Evolutionary conservation across 176 grass and related monocot species (phyloP).

Genomic region (Alloteropsis semialata): DNA sequence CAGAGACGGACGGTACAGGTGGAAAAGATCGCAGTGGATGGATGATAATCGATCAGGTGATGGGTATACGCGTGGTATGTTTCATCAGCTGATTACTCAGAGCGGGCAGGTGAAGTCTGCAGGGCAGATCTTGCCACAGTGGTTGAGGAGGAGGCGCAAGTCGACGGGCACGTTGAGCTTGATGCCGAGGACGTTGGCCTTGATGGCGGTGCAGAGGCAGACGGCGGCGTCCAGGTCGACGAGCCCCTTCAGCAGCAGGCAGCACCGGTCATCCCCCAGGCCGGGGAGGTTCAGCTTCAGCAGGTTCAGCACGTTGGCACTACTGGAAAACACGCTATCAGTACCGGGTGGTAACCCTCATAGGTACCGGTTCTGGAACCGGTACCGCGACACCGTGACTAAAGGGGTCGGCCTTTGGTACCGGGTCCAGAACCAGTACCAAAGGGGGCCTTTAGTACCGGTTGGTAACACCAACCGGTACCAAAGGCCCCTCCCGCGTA

Average conservation of each 20-base stretch:
- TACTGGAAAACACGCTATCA: no score
- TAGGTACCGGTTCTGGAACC: no score
- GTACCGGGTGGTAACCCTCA: no score
- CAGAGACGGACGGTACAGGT: neutral
- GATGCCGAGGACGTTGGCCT: conserved; percentile 46
- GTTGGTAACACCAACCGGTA: no score
- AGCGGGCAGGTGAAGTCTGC: conserved; percentile 53
- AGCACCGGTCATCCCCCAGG: conserved; percentile 29
- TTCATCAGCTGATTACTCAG: neutral
- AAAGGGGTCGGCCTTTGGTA: no score
- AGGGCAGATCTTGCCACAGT: conserved; percentile 57
- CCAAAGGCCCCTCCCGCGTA: no score
- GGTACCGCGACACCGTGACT: no score
- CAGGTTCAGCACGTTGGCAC: conserved; percentile 47
- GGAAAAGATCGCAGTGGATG: neutral
- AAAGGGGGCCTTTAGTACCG: no score
- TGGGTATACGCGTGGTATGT: neutral
- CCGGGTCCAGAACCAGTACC: no score
- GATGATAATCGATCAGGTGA: neutral
- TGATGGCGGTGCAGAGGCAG: conserved; percentile 25
- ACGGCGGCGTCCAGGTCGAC: conserved; percentile 24
- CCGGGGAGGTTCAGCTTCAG: conserved; percentile 32
- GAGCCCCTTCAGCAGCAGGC: conserved; percentile 24
- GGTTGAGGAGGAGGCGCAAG: conserved; percentile 56
- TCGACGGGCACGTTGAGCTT: conserved; percentile 45